Evolutionary conservation across 257 asterid species (phyloP).

Genomic region (Echites panduratus): DNA sequence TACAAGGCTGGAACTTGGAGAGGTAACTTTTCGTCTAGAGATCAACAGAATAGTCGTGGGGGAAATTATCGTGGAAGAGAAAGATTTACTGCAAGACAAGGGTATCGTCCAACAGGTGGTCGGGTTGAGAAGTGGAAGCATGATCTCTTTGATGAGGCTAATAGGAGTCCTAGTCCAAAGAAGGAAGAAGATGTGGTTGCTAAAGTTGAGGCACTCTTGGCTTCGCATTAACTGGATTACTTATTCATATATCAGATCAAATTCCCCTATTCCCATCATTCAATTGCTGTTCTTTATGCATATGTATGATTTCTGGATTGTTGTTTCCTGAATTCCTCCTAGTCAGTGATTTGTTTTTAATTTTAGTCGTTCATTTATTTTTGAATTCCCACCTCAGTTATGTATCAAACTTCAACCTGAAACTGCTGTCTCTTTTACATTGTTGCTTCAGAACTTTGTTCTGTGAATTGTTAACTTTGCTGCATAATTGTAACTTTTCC

Average conservation of each 20-base stretch:
- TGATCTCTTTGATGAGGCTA: slow-evolving; percentile 70
- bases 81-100: slow-evolving; percentile 39
- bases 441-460: neutral
- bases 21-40: slow-evolving; percentile 48
- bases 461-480: too few species aligned
- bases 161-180: slow-evolving; percentile 68
- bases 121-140: slow-evolving; percentile 87
- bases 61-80: slow-evolving; percentile 45
- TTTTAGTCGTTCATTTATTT: neutral
- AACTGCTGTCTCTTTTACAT: neutral
- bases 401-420: neutral
- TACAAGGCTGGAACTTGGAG: slow-evolving; percentile 38
- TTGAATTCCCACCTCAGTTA: neutral
- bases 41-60: slow-evolving; percentile 23
- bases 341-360: neutral
- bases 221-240: slow-evolving; percentile 21
- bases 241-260: neutral
- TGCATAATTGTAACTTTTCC: too few species aligned
- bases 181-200: slow-evolving; percentile 83
- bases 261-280: neutral
- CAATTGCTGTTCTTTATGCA: neutral
- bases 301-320: neutral
- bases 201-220: slow-evolving; percentile 72
- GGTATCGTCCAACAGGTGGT: slow-evolving; percentile 36
- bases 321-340: neutral